Evolutionary conservation across 2,329 filamentous ascomycete genomes (phyloP), one percentile per base, ranked within the genome.

Genomic region (Raffaelea ambrosiae): DNA sequence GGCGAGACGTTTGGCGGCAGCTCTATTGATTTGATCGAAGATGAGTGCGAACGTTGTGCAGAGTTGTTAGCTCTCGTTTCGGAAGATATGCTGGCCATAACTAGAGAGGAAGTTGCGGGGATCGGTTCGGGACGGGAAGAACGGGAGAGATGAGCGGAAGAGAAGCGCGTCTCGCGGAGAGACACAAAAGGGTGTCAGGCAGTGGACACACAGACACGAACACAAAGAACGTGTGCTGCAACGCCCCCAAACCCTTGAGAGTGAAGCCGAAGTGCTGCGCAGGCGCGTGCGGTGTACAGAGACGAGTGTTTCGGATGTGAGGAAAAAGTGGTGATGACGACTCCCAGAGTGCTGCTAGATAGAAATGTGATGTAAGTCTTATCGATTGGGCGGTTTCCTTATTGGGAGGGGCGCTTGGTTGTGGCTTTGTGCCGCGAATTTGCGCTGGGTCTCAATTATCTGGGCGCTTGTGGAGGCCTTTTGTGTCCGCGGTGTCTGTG

Each of bases 21-120:
- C 26, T 73, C 68, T 49, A 73, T 63, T 29, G 73, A 76, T 54
- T 66, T 70, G 55, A 76, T 60, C 9, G 72, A 76, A 16, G 72
- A 70, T 16, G 72, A 63, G 53, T 74, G 73, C 21, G 72, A 76
- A 44, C 67, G 69, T 53, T 67, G 62, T 47, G 72, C 72, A 44
- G 66, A 60, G 26, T 66, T 62, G 23, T 65, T 60, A 52, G 67
- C 65, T 54, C 57, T 61, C 48, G 58, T 54, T 16, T 59, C 57
- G 3, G 59, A 55, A 42, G 55, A 46, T 21, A 46, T 54, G 57
- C 53, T 61, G 51, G 63, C 54, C 62, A 66, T 65, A 54, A 48
- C 47, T 44, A 21, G 19, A 19, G 14, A 23, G 19, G 40, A 38
- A 18, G n/a, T 19, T 16, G 29, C 18, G n/a, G 14, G 16, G 29